phyloP scores from a whole-genome alignment of 495 filamentous ascomycete species.

The Cladorrhinum samala region DNA sequence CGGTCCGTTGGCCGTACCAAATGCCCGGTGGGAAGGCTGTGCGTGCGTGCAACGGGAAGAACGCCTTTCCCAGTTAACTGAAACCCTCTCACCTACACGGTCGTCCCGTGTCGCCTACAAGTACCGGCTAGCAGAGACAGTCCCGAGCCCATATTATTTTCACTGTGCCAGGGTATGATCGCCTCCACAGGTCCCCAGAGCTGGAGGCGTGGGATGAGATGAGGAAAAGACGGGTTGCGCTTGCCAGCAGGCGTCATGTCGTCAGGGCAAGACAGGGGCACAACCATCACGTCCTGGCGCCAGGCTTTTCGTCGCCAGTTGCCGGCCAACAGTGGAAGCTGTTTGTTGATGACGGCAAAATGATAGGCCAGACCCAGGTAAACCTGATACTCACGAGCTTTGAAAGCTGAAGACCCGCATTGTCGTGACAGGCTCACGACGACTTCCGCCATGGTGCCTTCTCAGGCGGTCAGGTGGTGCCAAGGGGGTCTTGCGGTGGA shows the following conservation, averaged over 20 bases:
- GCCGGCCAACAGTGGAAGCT: background rate
- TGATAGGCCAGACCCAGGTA: background rate
- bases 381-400: background rate
- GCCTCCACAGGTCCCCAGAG: background rate
- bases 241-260: constrained; percentile 1
- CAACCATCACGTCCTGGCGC: background rate
- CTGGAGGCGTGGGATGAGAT: constrained; percentile 5
- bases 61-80: background rate
- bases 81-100: constrained; percentile 1
- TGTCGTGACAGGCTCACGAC: background rate
- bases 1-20: background rate
- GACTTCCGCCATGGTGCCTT: background rate
- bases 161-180: constrained; percentile 1
- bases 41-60: background rate
- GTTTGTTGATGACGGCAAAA: background rate
- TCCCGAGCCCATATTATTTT: background rate
- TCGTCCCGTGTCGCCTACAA: background rate
- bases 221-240: background rate
- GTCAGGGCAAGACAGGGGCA: constrained; percentile 3
- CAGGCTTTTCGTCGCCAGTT: background rate
- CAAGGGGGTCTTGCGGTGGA: background rate
- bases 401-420: background rate
- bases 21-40: background rate
- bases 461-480: constrained; percentile 3
- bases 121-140: constrained; percentile 1